These are phyloP conservation scores for Saururus chinensis DNA, from an alignment of 164 flowering plant genomes.

Conservation along the genomic window DNA sequence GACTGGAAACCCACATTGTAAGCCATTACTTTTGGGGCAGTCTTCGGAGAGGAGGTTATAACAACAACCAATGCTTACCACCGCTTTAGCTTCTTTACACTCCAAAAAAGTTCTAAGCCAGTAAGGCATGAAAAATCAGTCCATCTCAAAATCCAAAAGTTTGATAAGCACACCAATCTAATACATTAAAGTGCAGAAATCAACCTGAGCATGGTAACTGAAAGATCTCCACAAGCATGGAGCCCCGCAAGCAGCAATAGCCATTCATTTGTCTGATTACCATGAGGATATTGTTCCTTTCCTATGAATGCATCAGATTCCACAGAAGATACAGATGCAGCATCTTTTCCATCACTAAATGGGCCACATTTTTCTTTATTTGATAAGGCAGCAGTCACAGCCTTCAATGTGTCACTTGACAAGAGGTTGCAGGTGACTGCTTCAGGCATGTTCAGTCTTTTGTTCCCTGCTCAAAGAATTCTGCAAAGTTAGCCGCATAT, in stretches of 20 bases:
- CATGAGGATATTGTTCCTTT: too few species aligned
- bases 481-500: not conserved
- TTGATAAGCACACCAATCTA: too few species aligned
- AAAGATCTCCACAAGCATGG: constrained; percentile 97
- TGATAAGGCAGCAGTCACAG: constrained; percentile 22
- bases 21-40: constrained; percentile 12
- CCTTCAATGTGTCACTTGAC: constrained; percentile 47
- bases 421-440: constrained; percentile 59
- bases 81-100: constrained; percentile 63
- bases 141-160: too few species aligned
- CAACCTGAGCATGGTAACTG: constrained; percentile 84
- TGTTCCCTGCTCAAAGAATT: constrained; percentile 21
- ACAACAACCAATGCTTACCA: constrained; percentile 88
- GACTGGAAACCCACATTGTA: constrained; percentile 61
- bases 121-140: too few species aligned
- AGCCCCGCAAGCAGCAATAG: constrained; percentile 79
- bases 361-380: constrained; percentile 15
- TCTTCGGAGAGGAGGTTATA: constrained; percentile 79
- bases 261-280: constrained; percentile 6
- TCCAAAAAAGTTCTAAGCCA: constrained; percentile 57
- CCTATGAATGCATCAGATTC: too few species aligned
- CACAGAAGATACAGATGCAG: constrained; percentile 2
- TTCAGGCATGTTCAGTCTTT: constrained; percentile 35
- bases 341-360: constrained; percentile 7
- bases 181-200: constrained; percentile 3